A percentile compares a stretch with the other conserved stretches of the same genome.
Conservation (phyloP, 441 rosid species). For the Gossypium lobatum region DNA sequence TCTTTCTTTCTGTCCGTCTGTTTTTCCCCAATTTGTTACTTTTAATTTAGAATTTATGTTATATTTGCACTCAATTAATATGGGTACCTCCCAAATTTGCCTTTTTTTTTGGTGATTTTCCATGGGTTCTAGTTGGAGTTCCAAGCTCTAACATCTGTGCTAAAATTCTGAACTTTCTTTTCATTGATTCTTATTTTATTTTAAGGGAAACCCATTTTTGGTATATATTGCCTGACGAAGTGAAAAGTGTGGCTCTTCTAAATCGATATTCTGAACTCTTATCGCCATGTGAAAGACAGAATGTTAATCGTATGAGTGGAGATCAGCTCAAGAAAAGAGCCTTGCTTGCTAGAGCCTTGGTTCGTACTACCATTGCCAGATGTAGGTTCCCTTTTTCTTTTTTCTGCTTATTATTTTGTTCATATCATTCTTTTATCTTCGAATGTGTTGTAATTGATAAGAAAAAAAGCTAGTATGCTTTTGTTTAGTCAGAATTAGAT, state of each 20-base stretch:
- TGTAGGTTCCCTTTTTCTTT: constrained; percentile 35
- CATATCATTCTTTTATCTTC: neutral
- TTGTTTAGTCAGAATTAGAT: neutral
- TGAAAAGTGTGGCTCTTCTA: constrained; percentile 52
- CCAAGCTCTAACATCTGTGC: neutral
- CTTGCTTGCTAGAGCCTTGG: constrained; percentile 68
- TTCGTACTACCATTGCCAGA: constrained; percentile 54
- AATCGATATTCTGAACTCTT: constrained; percentile 56
- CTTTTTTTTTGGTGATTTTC: neutral
- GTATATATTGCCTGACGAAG: constrained; percentile 75
- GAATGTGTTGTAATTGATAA: neutral
- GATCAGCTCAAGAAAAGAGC: constrained; percentile 64
- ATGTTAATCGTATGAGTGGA: constrained; percentile 41
- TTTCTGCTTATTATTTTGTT: neutral
- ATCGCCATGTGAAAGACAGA: constrained; percentile 49
- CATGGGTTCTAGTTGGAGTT: neutral
- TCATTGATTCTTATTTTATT: neutral
- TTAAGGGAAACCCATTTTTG: constrained; percentile 84
- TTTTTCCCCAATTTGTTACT: neutral
- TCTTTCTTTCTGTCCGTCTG: neutral
- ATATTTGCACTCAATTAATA: neutral
- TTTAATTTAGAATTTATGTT: neutral
- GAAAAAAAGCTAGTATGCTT: neutral
- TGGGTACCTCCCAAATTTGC: neutral
- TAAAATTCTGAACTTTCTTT: neutral